Conservation (phyloP, 2,329 filamentous ascomycete species). For the Ciborinia camelliae region DNA sequence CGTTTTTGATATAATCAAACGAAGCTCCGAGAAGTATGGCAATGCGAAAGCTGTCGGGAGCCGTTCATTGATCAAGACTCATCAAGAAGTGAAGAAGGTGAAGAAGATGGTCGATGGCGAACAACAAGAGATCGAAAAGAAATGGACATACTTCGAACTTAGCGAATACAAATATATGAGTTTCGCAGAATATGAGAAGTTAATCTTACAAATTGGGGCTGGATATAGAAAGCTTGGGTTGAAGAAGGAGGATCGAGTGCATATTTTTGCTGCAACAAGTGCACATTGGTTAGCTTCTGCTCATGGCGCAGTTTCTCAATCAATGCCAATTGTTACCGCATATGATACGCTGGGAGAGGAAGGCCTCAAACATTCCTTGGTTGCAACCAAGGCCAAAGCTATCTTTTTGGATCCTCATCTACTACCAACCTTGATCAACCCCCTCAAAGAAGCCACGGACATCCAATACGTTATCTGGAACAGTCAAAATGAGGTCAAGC, state of each 20-base stretch:
- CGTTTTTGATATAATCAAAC: constrained; percentile 60
- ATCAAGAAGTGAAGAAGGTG: constrained; percentile 79
- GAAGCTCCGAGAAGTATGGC: constrained; percentile 60
- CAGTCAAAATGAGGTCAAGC: constrained; percentile 47
- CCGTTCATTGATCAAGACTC: constrained; percentile 68
- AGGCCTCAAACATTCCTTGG: constrained; percentile 79
- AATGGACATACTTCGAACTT: constrained; percentile 83
- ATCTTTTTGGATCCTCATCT: constrained; percentile 87
- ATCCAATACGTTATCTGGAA: constrained; percentile 53
- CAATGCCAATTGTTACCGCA: constrained; percentile 85
- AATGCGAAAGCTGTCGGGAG: constrained; percentile 63
- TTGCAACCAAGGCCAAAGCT: constrained; percentile 73
- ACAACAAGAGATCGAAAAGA: constrained; percentile 76
- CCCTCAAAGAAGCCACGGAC: constrained; percentile 54
- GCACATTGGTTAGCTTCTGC: constrained; percentile 48
- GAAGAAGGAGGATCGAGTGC: constrained; percentile 61
- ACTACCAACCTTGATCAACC: constrained; percentile 54
- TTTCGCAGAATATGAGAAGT: constrained; percentile 72
- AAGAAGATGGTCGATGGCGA: constrained; percentile 81
- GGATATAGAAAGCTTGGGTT: constrained; percentile 71
- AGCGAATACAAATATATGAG: constrained; percentile 71
- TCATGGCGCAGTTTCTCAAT: constrained; percentile 67
- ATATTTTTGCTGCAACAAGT: constrained; percentile 73
- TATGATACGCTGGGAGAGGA: constrained; percentile 87
- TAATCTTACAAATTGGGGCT: constrained; percentile 62